phyloP scores from a whole-genome alignment of 345 rosid species.

The Eucalyptus polyanthemos region DNA sequence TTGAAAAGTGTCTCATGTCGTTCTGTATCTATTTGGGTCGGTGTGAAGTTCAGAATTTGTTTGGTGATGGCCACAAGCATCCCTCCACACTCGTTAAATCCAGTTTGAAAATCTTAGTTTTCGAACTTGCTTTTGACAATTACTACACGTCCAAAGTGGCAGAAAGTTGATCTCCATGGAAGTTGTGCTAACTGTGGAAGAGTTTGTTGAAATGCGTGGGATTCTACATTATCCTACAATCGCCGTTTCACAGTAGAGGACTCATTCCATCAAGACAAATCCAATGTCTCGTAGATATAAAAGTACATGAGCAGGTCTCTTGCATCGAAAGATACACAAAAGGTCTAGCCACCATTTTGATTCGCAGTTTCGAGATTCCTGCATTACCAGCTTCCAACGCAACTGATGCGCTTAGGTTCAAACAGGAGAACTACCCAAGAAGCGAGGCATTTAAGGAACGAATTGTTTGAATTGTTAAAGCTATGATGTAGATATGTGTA shows the following conservation, averaged over 20 bases:
- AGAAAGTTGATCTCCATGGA: background rate
- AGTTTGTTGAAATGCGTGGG: background rate
- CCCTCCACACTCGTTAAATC: background rate
- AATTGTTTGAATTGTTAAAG: background rate
- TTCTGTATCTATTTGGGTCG: background rate
- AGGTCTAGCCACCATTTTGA: background rate
- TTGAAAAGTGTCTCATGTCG: background rate
- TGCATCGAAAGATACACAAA: background rate
- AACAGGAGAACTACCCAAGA: background rate
- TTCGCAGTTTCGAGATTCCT: background rate
- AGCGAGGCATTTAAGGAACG: background rate
- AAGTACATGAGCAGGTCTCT: background rate
- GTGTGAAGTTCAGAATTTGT: background rate
- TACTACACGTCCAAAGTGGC: background rate
- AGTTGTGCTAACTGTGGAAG: background rate
- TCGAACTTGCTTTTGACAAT: background rate
- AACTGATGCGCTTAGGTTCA: background rate
- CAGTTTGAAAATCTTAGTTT: background rate
- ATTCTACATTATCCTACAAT: background rate
- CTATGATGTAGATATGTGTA: background rate
- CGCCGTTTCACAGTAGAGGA: background rate
- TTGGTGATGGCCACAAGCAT: background rate
- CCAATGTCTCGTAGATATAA: background rate
- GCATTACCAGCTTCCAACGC: background rate
- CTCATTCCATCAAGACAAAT: background rate